phyloP scores from a whole-genome alignment of 2,329 filamentous ascomycete genomes.

The Paraconiothyrium brasiliense region DNA sequence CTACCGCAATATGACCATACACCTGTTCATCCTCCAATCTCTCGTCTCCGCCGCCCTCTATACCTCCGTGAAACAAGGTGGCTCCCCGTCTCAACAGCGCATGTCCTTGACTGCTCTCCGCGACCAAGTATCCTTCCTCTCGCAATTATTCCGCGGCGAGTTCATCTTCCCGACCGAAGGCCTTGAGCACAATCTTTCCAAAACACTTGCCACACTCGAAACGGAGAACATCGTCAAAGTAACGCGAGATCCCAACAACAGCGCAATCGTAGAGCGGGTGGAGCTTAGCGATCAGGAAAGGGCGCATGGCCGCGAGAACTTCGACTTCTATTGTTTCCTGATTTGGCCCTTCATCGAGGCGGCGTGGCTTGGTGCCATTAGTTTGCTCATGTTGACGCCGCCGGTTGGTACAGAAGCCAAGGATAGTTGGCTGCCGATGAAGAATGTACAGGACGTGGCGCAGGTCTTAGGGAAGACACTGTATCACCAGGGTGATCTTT shows the following conservation, averaged over 20 bases:
- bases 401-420: conserved; percentile 66
- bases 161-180: conserved; percentile 96
- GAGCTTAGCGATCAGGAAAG: conserved; percentile 82
- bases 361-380: conserved; percentile 89
- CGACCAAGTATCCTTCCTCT: conserved; percentile 87
- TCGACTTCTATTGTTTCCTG: conserved; percentile 98
- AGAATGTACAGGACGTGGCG: conserved; percentile 80
- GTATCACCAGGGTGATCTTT: conserved; percentile 96
- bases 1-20: conserved; percentile 99
- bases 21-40: conserved; percentile 93
- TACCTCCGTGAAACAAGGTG: conserved; percentile 86
- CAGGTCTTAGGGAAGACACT: conserved; percentile 92
- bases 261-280: conserved; percentile 67
- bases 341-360: conserved; percentile 99
- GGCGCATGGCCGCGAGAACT: conserved; percentile 85
- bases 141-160: conserved; percentile 89
- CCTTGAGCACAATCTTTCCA: conserved; percentile 79
- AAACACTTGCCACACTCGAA: conserved; percentile 80
- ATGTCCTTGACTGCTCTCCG: conserved; percentile 78
- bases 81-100: conserved; percentile 81
- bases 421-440: conserved; percentile 78
- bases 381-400: conserved; percentile 85
- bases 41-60: conserved; percentile 92
- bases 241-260: conserved; percentile 58
- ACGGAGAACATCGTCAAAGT: conserved; percentile 79